Evolutionary conservation across 768 basidiomycete genomes (phyloP).

Genomic region (Suillus bovinus): DNA sequence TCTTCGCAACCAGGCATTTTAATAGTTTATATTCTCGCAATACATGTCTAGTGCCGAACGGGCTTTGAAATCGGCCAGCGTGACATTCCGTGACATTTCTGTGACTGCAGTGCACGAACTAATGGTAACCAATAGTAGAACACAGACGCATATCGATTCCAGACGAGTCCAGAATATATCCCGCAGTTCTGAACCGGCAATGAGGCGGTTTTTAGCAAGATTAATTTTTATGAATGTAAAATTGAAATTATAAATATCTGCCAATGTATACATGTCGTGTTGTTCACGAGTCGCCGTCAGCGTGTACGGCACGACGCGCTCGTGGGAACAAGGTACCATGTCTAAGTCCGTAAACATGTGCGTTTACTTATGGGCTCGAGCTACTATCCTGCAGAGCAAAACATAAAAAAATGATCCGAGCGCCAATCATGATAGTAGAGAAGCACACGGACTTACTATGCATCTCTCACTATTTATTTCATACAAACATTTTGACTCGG

Average conservation of each 20-base stretch:
- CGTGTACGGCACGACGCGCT: neutral
- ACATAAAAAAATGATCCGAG: neutral
- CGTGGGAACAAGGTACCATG: no score
- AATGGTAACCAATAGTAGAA: no score
- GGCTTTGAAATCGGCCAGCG: no score
- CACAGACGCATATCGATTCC: no score
- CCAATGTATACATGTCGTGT: neutral
- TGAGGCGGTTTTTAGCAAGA: neutral
- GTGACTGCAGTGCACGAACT: no score
- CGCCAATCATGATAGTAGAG: neutral
- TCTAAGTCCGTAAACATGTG: no score
- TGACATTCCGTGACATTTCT: no score
- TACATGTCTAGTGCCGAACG: no score
- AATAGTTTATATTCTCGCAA: no score
- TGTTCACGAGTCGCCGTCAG: neutral
- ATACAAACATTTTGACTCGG: neutral
- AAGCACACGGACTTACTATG: neutral
- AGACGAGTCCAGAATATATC: neutral
- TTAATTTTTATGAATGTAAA: conserved; percentile 5
- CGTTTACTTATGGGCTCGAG: no score
- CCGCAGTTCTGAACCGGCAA: neutral
- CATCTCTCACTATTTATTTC: neutral
- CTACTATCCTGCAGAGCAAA: no score
- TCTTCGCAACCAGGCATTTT: no score
- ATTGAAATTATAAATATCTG: neutral